Evolutionary conservation across 2,329 filamentous ascomycete genomes (phyloP), one percentile per base, ranked within the genome.

Genomic region (Arthrobotrys entomopaga): DNA sequence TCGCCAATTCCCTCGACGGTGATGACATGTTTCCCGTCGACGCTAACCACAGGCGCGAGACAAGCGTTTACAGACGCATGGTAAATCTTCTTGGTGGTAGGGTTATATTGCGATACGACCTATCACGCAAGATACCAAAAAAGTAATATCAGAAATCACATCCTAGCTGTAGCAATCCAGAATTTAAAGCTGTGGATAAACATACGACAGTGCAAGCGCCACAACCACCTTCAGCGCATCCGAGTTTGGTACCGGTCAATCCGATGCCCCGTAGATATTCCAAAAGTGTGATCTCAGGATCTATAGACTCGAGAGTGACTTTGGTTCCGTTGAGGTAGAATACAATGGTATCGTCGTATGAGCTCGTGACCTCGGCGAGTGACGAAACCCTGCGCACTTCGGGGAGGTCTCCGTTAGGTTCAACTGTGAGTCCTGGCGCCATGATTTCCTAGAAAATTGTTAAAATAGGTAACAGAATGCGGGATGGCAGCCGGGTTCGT

Each of bases 61-160:
- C 95, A 99, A 48, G 95, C 95, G 81, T 99, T 99, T 72, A 98
- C 92, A 63, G 92, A 96, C 67, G 95, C 95, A 84, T 99, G 94
- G 80, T 98, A 98, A 78, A 98, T 91, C 81, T 91, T 87, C 79
- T 91, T 91, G 4, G 93, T 97, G 2, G 92, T 96, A 0, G 93
- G 93, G 80, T 98, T 98, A 80, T 90, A 90, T 81, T 98, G 93
- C 76, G 92, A 96, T 46, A 99, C 87, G 29, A 99, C 86, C 85
- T 87, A 78, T 49, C n/a, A 48, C 13, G 78, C 22, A n/a, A 77
- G 15, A 61, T 10, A 20, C 15, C 38, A 15, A 34, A 34, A 34
- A 7, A 34, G 1, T 7, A 3, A 34, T 7, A 34, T 34, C 7
- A 34, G 6, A 34, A 34, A n/a, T 15, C 26, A n/a, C 34, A 19